A percentile compares a stretch with the other conserved stretches of the same genome.
Evolutionary conservation across 2,329 filamentous ascomycete species (phyloP).

Genomic region (Fusarium sp.): DNA sequence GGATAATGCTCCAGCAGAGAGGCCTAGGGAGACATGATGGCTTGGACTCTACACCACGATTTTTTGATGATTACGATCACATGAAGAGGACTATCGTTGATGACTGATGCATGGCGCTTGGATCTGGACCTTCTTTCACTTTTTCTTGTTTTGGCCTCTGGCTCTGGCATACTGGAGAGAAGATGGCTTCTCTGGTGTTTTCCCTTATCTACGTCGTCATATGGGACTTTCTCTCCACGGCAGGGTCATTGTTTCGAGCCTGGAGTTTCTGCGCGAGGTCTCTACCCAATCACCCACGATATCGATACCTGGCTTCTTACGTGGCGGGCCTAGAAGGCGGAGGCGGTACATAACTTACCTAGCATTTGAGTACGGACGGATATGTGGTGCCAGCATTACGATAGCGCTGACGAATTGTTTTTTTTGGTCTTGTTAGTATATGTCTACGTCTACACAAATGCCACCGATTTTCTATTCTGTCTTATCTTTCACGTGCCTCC

Average conservation of each 20-base stretch:
- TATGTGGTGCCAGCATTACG: constrained; percentile 20
- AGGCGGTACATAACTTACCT: neutral
- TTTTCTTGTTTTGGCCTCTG: constrained; percentile 7
- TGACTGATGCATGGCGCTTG: constrained; percentile 30
- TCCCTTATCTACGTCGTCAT: constrained; percentile 12
- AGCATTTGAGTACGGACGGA: constrained; percentile 26
- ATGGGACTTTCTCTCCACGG: neutral
- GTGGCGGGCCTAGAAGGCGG: constrained; percentile 7
- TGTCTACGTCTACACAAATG: neutral
- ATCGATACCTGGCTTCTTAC: constrained; percentile 7
- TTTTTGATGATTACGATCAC: constrained; percentile 34
- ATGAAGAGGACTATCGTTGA: constrained; percentile 21
- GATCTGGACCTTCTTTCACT: constrained; percentile 14
- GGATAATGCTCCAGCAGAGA: constrained; percentile 31
- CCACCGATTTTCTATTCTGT: neutral
- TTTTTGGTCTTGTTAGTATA: neutral
- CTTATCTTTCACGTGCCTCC: neutral
- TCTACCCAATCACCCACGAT: constrained; percentile 1
- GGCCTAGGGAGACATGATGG: constrained; percentile 17
- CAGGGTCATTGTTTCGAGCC: neutral
- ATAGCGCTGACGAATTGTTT: constrained; percentile 11
- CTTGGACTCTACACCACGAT: constrained; percentile 8
- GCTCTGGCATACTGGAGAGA: constrained; percentile 8
- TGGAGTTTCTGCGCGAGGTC: constrained; percentile 25
- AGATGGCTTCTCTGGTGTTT: constrained; percentile 4